Conservation (phyloP, 23 red algal species). For the Agarophyton chilense region DNA sequence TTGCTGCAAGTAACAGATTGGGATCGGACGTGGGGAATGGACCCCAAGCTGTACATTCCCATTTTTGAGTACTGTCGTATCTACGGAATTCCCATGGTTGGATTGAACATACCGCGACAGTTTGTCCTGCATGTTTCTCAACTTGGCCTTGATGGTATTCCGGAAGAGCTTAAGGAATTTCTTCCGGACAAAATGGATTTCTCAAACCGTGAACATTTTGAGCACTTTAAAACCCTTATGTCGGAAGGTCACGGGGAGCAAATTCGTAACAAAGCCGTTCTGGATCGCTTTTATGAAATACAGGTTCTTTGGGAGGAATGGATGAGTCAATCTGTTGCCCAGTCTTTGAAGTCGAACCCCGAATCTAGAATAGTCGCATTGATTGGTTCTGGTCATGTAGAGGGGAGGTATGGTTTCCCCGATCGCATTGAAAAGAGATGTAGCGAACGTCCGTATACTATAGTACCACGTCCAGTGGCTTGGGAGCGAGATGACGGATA, state of each 20-base stretch:
- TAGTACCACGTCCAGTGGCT: conserved; percentile 69
- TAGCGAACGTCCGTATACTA: conserved; percentile 66
- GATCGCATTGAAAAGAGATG: conserved; percentile 77
- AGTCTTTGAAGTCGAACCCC: conserved; percentile 42
- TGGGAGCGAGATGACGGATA: conserved; percentile 49
- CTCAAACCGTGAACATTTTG: conserved; percentile 63
- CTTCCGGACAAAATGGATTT: conserved; percentile 83
- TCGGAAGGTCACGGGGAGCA: background rate
- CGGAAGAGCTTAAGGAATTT: conserved; percentile 33
- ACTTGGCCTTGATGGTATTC: conserved; percentile 62
- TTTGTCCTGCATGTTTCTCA: conserved; percentile 56
- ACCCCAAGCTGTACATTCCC: conserved; percentile 59
- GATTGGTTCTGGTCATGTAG: conserved; percentile 87
- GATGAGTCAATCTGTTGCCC: conserved; percentile 81
- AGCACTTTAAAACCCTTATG: conserved; percentile 62
- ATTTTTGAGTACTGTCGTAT: conserved; percentile 81
- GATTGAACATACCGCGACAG: conserved; percentile 78
- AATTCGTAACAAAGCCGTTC: background rate
- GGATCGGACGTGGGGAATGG: conserved; percentile 77
- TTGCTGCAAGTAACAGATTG: conserved; percentile 72
- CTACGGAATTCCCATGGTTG: conserved; percentile 68
- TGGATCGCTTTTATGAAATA: conserved; percentile 78
- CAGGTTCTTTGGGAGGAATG: conserved; percentile 91
- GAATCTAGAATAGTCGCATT: conserved; percentile 61
- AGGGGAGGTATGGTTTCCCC: conserved; percentile 78